These are phyloP conservation scores for Thalassiosira oceanica DNA, from an alignment of 352 stramenopile species.

Conservation along the genomic window DNA sequence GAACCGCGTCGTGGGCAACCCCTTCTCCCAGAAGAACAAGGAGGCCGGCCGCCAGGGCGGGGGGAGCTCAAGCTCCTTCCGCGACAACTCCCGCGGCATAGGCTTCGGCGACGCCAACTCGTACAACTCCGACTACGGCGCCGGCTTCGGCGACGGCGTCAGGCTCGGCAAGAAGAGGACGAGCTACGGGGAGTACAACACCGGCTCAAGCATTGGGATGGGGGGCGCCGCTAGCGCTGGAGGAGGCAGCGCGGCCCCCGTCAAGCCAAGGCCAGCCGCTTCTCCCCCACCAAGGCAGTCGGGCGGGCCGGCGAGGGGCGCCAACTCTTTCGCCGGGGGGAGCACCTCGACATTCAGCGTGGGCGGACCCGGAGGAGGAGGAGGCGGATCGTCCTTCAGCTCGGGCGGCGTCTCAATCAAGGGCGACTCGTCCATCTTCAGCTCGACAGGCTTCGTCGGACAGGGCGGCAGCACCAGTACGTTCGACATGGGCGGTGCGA, in stretches of 20 bases:
- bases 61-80: too few relatives aligned
- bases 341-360: not conserved
- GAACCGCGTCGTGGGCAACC: too few relatives aligned
- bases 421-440: constrained; percentile 5
- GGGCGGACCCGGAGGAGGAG: not conserved
- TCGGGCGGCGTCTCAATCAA: constrained; percentile 3
- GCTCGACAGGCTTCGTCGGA: not conserved
- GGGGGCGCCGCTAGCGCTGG: not conserved
- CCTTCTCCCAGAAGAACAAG: too few relatives aligned
- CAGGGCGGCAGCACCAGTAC: constrained; percentile 3
- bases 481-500: constrained; percentile 1
- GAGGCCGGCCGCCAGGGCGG: too few relatives aligned
- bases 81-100: too few relatives aligned
- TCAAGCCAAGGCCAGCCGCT: constrained; percentile 3
- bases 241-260: too few relatives aligned
- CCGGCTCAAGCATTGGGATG: not conserved
- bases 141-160: constrained; percentile 1
- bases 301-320: too few relatives aligned
- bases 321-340: too few relatives aligned
- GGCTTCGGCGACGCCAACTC: too few relatives aligned
- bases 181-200: constrained; percentile 5
- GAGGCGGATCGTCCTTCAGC: too few relatives aligned
- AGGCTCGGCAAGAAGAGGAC: constrained; percentile 3
- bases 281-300: too few relatives aligned
- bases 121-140: not conserved